Evolutionary conservation across 1,284 basidiomycete species (phyloP).

Genomic region (Ceratobasidium sp.): DNA sequence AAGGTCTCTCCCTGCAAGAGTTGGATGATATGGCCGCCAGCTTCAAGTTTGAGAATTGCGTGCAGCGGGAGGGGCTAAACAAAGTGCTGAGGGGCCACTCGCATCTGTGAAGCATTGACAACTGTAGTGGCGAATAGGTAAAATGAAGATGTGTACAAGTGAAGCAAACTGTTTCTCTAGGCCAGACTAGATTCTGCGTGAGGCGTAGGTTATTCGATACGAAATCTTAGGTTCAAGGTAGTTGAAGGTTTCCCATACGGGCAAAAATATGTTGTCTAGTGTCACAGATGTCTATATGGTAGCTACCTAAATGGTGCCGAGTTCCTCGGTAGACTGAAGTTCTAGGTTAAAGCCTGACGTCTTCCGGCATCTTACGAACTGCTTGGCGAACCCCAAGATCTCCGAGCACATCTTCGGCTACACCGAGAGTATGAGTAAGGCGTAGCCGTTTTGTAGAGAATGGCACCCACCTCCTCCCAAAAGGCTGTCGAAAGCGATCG

Average conservation of each 20-base stretch:
- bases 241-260: no score
- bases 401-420: constrained; percentile 47
- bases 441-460: not conserved
- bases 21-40: constrained; percentile 69
- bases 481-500: constrained; percentile 45
- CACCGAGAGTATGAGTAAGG: not conserved
- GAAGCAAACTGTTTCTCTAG: no score
- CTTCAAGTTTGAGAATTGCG: constrained; percentile 69
- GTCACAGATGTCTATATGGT: no score
- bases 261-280: no score
- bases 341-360: constrained; percentile 37
- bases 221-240: not conserved
- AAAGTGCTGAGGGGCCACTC: constrained; percentile 54
- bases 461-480: constrained; percentile 45
- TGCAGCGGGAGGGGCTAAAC: constrained; percentile 56
- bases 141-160: no score
- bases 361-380: constrained; percentile 46
- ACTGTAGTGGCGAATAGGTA: constrained; percentile 2
- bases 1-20: constrained; percentile 64
- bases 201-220: not conserved
- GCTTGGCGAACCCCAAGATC: constrained; percentile 48
- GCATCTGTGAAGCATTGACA: constrained; percentile 15
- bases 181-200: no score
- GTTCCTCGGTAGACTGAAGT: not conserved
- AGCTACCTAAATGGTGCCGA: no score